These are phyloP conservation scores for Venturiaceae sp. DNA, from an alignment of 2,329 filamentous ascomycete species.

Conservation along the genomic window DNA sequence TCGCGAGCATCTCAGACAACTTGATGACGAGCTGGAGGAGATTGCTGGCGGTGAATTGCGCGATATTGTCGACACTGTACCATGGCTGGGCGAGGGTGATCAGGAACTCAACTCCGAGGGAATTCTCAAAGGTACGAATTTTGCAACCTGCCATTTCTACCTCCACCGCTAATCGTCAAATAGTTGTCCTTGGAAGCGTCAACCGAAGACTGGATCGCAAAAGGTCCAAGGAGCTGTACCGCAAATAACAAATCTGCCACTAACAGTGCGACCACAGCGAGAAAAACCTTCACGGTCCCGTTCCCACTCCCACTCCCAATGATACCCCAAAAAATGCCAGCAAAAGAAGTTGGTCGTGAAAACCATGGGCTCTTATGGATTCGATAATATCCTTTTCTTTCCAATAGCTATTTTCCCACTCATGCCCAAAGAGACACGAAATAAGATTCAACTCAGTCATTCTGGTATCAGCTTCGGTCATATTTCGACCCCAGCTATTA, in stretches of 20 bases:
- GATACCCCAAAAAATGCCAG: background rate
- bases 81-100: slow-evolving; percentile 49
- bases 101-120: slow-evolving; percentile 55
- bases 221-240: slow-evolving; percentile 4
- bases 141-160: slow-evolving; percentile 35
- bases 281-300: background rate
- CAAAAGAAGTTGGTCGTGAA: background rate
- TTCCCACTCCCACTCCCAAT: background rate
- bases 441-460: no score
- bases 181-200: slow-evolving; percentile 10
- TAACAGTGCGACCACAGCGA: background rate
- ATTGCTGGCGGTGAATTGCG: slow-evolving; percentile 48
- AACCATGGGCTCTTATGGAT: no score
- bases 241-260: background rate
- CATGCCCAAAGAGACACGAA: no score
- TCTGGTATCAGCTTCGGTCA: no score
- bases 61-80: slow-evolving; percentile 89
- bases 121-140: slow-evolving; percentile 55
- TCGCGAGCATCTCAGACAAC: slow-evolving; percentile 51
- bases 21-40: slow-evolving; percentile 64
- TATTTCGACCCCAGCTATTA: no score
- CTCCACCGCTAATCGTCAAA: slow-evolving; percentile 67
- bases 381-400: no score
- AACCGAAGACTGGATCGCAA: slow-evolving; percentile 9
- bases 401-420: no score